Base-by-base conservation (phyloP, 805 yeast species). In the Yarrowia sp. region DNA sequence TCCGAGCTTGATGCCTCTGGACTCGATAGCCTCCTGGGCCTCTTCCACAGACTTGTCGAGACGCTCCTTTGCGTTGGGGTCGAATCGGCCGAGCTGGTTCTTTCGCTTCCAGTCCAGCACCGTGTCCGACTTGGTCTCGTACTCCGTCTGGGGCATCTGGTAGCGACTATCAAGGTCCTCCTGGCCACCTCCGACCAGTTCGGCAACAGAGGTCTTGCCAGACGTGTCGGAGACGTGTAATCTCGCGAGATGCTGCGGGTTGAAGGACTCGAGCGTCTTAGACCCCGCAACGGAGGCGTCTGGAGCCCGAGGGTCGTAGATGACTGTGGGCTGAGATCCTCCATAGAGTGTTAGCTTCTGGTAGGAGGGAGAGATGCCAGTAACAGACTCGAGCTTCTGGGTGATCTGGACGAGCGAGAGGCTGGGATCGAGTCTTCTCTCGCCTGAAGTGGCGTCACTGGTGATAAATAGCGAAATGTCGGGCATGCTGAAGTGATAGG, bases 81-180 rank as follows among this genome's bases (percentile, higher is more conserved):
- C 83, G 67, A 85, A 91, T 56, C 92, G 76, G 0, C 97, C 97
- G 24, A 90, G 74, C 63, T 82, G 73, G 65, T 87, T 80, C 29
- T 79, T 76, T 62, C 80, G 78, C 71, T 92, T 93, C 96, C 97
- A 92, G 62, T 80, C 80, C 62, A 85, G 78, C 1, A 89, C 96
- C 0, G 93, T 80, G 61, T 86, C 83, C 3, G 73, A 59, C 63
- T 87, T 78, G 49, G 76, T 76, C 29, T 80, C 84, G 71, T 92
- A 90, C 46, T 83, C 87, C 39, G 78, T 82, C 35, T 84, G 85
- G 1, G 82, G 74, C 70, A 88, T 72, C 63, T 79, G 77, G 32
- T 51, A 51, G 12, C 58, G 58, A 24, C 21, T 24, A 5, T 51
- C 58, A 68, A 73, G 81, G 47, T 75, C 77, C 14, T 71, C 74